phyloP scores from a whole-genome alignment of 352 stramenopile genomes.

The Thraustochytrium striatum region DNA sequence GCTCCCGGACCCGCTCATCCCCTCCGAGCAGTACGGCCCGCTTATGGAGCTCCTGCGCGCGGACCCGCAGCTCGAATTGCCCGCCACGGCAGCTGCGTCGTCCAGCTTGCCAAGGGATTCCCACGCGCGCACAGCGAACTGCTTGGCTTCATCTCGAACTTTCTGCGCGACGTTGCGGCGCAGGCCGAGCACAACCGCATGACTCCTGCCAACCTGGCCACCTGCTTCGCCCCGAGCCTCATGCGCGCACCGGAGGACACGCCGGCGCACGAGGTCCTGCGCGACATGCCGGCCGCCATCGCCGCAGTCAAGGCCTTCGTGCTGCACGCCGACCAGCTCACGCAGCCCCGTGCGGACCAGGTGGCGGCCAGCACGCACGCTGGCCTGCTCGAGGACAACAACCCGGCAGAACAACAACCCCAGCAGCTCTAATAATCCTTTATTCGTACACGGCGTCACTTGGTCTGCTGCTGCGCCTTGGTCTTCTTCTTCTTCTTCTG shows the following conservation, averaged over 20 bases:
- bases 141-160: constrained; percentile 20
- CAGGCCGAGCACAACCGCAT: constrained; percentile 13
- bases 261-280: constrained; percentile 17
- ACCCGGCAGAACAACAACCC: neutral
- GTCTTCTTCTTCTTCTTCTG: constrained; percentile 2
- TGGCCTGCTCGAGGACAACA: neutral
- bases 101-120: neutral
- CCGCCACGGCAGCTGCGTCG: neutral
- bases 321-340: neutral
- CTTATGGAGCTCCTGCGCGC: neutral
- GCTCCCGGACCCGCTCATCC: constrained; percentile 28
- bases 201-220: constrained; percentile 35
- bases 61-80: neutral
- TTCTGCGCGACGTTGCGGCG: constrained; percentile 24
- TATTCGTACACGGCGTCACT: neutral
- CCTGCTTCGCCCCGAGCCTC: constrained; percentile 32
- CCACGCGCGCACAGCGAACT: constrained; percentile 6
- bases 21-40: constrained; percentile 12
- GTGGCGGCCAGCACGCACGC: neutral
- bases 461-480: neutral
- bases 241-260: constrained; percentile 25
- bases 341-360: neutral
- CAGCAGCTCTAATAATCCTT: neutral
- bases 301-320: constrained; percentile 39
- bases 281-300: constrained; percentile 39